Conservation (phyloP, 2,329 filamentous ascomycete genomes). For the Aspergillus viridinutans region DNA sequence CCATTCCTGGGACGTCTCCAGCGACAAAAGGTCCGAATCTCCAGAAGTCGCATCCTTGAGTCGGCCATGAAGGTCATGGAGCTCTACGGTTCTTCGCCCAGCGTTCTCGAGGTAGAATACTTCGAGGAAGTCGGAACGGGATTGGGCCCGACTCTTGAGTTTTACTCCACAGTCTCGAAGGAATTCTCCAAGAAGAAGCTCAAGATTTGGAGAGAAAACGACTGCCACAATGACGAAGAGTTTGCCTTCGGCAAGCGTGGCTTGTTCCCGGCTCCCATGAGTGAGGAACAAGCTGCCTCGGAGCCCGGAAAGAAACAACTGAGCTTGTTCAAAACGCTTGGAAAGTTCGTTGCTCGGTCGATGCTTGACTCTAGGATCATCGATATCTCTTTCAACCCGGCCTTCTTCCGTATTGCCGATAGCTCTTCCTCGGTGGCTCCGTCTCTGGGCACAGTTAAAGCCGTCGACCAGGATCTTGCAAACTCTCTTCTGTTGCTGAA, state of each 20-base stretch:
- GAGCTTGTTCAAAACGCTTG: constrained; percentile 85
- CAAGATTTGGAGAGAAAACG: constrained; percentile 92
- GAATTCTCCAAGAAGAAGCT: constrained; percentile 97
- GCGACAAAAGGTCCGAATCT: constrained; percentile 96
- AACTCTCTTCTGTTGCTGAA: constrained; percentile 82
- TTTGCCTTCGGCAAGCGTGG: constrained; percentile 82
- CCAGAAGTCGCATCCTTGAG: constrained; percentile 87
- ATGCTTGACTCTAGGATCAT: constrained; percentile 99
- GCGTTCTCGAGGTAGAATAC: constrained; percentile 94
- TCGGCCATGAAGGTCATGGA: constrained; percentile 99
- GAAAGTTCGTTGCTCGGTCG: constrained; percentile 94
- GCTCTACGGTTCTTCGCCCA: constrained; percentile 92
- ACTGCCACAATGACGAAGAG: constrained; percentile 65
- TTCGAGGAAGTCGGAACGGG: constrained; percentile 98
- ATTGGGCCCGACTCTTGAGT: constrained; percentile 90
- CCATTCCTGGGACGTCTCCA: constrained; percentile 89
- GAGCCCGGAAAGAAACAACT: constrained; percentile 84
- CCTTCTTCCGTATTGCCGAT: constrained; percentile 92
- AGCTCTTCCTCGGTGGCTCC: constrained; percentile 64
- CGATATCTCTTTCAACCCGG: constrained; percentile 94
- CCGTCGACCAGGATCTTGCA: constrained; percentile 81
- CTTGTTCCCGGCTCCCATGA: constrained; percentile 88
- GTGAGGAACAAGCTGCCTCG: constrained; percentile 65
- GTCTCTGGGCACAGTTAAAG: constrained; percentile 82
- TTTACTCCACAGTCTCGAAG: constrained; percentile 94